Evolutionary conservation across 805 yeast genomes (phyloP).

Genomic region (Candida lessepsii): DNA sequence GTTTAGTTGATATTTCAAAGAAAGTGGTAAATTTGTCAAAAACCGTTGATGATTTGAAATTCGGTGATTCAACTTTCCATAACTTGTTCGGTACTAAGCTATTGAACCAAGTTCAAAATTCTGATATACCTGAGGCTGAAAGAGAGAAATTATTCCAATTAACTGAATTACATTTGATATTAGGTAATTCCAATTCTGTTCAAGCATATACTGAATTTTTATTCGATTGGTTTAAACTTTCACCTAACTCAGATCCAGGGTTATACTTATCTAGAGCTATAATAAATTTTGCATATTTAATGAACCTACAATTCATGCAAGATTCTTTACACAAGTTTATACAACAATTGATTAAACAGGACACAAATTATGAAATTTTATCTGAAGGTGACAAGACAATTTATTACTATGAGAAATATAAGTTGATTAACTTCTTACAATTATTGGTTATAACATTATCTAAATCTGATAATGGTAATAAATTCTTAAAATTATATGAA

Average conservation of each 20-base stretch:
- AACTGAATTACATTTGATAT: conserved; percentile 70
- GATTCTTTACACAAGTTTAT: conserved; percentile 28
- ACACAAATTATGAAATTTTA: conserved; percentile 15
- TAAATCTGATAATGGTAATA: conserved; percentile 44
- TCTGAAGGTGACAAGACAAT: conserved; percentile 18
- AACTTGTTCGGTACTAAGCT: conserved; percentile 71
- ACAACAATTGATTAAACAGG: conserved; percentile 11
- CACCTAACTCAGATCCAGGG: conserved; percentile 32
- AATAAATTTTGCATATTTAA: conserved; percentile 68
- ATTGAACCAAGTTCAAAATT: conserved; percentile 32
- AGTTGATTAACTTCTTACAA: conserved; percentile 67
- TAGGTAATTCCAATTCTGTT: conserved; percentile 59
- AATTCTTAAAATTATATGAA: conserved; percentile 51
- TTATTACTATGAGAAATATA: conserved; percentile 40
- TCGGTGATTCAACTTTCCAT: conserved; percentile 77
- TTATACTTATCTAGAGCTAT: conserved; percentile 55
- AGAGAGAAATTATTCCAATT: conserved; percentile 49
- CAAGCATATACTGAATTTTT: conserved; percentile 45
- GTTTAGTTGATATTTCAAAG: conserved; percentile 64
- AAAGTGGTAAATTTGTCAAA: conserved; percentile 70
- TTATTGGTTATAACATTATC: conserved; percentile 59
- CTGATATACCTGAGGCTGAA: conserved; percentile 17
- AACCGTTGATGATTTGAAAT: conserved; percentile 40
- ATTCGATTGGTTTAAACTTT: conserved; percentile 36
- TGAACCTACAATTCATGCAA: conserved; percentile 60